These are phyloP conservation scores for Bruguiera sexangula DNA, from an alignment of 345 rosid species.

Conservation along the genomic window DNA sequence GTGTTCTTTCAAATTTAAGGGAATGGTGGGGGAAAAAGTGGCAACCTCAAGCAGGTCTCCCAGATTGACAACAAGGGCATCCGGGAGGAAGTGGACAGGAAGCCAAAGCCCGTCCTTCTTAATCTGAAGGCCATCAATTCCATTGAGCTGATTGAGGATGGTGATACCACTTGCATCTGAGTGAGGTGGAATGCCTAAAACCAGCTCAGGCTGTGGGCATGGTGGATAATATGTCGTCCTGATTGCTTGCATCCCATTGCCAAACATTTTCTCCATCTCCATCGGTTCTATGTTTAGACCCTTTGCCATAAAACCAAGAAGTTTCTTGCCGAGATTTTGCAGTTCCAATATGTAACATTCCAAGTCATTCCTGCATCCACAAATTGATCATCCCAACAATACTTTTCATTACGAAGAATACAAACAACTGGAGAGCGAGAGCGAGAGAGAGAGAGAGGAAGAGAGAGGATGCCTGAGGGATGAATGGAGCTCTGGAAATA, in stretches of 20 bases:
- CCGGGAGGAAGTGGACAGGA: constrained; percentile 15
- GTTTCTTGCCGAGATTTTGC: constrained; percentile 30
- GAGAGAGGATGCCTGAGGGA: constrained; percentile 27
- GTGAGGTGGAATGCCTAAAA: constrained; percentile 14
- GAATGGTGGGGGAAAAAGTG: not conserved
- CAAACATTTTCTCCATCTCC: constrained; percentile 34
- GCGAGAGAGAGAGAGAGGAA: not conserved
- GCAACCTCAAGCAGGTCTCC: constrained; percentile 30
- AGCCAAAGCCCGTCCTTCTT: constrained; percentile 22
- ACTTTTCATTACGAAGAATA: not conserved
- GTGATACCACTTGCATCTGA: constrained; percentile 24
- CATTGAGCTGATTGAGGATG: constrained; percentile 25
- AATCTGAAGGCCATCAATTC: constrained; percentile 22
- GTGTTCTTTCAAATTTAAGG: not conserved
- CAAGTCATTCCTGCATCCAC: constrained; percentile 22
- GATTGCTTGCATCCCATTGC: constrained; percentile 32
- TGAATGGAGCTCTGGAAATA: constrained; percentile 41
- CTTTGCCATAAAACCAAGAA: constrained; percentile 21
- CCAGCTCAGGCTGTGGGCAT: constrained; percentile 22
- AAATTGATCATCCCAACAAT: not conserved
- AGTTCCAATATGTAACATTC: constrained; percentile 26
- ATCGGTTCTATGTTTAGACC: constrained; percentile 18
- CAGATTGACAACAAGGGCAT: constrained; percentile 22
- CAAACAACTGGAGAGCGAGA: too few relatives aligned
- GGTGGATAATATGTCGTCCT: constrained; percentile 34